These are phyloP conservation scores for Pichia insulana DNA, from an alignment of 805 yeast species.

Conservation along the genomic window DNA sequence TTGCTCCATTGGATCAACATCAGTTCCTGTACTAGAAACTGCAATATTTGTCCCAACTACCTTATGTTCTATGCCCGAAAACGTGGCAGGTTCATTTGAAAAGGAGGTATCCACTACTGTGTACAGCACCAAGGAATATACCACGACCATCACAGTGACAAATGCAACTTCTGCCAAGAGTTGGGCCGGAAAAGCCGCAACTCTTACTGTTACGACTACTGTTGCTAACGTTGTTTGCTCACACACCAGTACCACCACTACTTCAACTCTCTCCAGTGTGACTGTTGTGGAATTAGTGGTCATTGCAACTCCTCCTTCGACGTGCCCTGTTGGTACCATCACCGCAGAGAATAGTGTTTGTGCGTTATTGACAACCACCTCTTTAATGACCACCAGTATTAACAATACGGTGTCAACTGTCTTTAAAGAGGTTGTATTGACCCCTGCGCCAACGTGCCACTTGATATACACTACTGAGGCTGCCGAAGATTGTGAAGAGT, in stretches of 20 bases:
- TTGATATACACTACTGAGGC: slow-evolving; percentile 1
- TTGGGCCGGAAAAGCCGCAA: too few relatives aligned
- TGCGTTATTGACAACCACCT: not conserved
- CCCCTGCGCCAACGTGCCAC: slow-evolving; percentile 1
- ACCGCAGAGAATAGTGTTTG: slow-evolving; percentile 1
- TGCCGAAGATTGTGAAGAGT: not conserved
- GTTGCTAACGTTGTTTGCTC: not conserved
- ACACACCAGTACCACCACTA: not conserved
- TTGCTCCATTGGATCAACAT: too few relatives aligned
- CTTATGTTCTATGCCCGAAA: too few relatives aligned
- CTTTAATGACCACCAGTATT: not conserved
- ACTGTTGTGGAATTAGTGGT: not conserved
- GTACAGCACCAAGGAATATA: too few relatives aligned
- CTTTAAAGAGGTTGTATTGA: not conserved
- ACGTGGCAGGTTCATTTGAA: too few relatives aligned
- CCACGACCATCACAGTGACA: too few relatives aligned
- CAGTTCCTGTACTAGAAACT: too few relatives aligned
- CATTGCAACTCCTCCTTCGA: not conserved
- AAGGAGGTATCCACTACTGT: too few relatives aligned
- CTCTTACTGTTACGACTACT: not conserved
- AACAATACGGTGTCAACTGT: not conserved
- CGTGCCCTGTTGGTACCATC: not conserved
- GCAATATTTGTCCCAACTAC: too few relatives aligned
- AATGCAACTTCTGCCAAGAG: too few relatives aligned
- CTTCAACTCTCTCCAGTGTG: not conserved